Evolutionary conservation across 2,329 filamentous ascomycete genomes (phyloP).

Genomic region (Plectosphaerella sp.): DNA sequence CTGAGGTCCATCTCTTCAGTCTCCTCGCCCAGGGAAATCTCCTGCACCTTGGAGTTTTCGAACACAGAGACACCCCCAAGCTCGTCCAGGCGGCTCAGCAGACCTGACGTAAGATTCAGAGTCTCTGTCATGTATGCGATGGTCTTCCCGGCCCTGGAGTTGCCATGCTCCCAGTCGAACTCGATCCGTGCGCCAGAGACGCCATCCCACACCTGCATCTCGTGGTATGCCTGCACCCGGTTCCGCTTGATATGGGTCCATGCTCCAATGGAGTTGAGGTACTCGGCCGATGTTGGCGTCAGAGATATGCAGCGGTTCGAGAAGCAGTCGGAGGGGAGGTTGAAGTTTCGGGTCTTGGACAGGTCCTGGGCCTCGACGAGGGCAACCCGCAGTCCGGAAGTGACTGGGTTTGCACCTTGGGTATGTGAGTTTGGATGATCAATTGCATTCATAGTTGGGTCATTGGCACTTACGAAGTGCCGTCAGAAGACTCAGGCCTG

Average conservation of each 20-base stretch:
- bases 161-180: conserved; percentile 66
- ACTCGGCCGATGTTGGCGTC: conserved; percentile 81
- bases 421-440: conserved; percentile 6
- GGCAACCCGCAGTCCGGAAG: conserved; percentile 75
- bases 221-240: conserved; percentile 81
- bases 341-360: conserved; percentile 61
- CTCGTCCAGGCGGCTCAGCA: conserved; percentile 68
- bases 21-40: conserved; percentile 71
- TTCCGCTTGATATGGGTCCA: conserved; percentile 72
- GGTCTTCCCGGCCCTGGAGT: conserved; percentile 46
- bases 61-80: conserved; percentile 67
- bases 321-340: conserved; percentile 63
- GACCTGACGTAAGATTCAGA: conserved; percentile 74
- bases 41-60: conserved; percentile 71
- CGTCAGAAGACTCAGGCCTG: conserved; percentile 76
- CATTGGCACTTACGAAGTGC: conserved; percentile 59
- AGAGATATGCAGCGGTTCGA: conserved; percentile 96
- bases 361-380: conserved; percentile 90
- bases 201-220: conserved; percentile 99
- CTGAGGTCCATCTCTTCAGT: conserved; percentile 69
- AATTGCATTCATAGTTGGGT: not conserved
- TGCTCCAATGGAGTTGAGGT: conserved; percentile 77
- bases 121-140: conserved; percentile 99
- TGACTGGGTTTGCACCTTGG: conserved; percentile 70
- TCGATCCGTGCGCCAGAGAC: conserved; percentile 81